Conservation (phyloP, 2,329 filamentous ascomycete genomes). For the Bipolaris oryzae region DNA sequence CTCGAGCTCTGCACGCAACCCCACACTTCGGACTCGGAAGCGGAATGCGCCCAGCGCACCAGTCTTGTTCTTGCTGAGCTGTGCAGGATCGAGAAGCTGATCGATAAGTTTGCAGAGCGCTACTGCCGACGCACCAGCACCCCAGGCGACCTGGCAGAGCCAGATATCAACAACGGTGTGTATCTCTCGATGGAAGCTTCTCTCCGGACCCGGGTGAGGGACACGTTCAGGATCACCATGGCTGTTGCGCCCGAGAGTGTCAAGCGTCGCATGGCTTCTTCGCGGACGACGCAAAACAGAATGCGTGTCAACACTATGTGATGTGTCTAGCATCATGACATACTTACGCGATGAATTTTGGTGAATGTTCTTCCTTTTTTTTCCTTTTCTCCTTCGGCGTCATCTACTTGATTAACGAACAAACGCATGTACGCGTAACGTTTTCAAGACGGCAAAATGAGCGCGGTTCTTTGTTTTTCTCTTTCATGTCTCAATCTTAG, state of each 20-base stretch:
- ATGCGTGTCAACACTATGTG: conserved; percentile 39
- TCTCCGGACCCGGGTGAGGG: conserved; percentile 43
- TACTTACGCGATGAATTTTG: neutral
- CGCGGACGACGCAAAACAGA: conserved; percentile 33
- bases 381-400: neutral
- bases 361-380: neutral
- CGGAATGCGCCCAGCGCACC: conserved; percentile 40
- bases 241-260: conserved; percentile 43
- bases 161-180: conserved; percentile 38
- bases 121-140: conserved; percentile 35
- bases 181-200: conserved; percentile 40
- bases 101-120: conserved; percentile 46
- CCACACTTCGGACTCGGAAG: conserved; percentile 32
- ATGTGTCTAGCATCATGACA: neutral
- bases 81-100: conserved; percentile 46
- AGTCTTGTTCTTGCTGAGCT: conserved; percentile 44
- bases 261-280: conserved; percentile 43
- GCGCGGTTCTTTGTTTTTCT: no score
- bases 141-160: conserved; percentile 26
- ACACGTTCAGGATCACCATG: conserved; percentile 48
- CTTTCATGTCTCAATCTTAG: no score
- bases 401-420: no score
- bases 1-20: conserved; percentile 39
- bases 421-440: no score
- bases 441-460: no score